Evolutionary conservation across 768 basidiomycete species (phyloP), one percentile per base, ranked within the genome.

Genomic region (Podaxis mareebaensis): DNA sequence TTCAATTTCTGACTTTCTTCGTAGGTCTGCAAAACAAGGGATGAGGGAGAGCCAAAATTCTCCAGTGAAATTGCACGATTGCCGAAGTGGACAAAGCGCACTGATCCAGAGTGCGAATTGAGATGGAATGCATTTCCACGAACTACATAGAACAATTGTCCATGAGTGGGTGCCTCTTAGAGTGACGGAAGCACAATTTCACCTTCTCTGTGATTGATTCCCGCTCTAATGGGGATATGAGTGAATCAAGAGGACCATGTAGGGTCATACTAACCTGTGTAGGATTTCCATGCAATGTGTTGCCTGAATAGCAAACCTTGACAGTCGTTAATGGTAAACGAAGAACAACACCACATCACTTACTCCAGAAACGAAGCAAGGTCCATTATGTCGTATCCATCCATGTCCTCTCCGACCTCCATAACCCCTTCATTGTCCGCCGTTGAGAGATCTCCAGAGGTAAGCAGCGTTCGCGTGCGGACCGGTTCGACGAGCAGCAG

Each of bases 111-210:
- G 72, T 89, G 85, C 1, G 86, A 80, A 67, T 89, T 90, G 33
- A 89, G 77, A 72, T 91, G 89, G 71, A 90, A 91, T 1, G 89
- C 89, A 69, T 91, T 91, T 17, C 89, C 88, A 24, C 89, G 85
- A 33, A 91, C 88, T 88, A 62, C 51, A 33, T 33, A 33, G 33
- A 11, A 26, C 11, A 24, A 22, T 24, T 28, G 66, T 26, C 61
- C 53, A 53, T 64, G 13, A 30, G 44, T 40, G 61, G 60, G 58
- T 17, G 24, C 36, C 30, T 36, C 24, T 22, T 42, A 22, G 48
- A 12, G n/a, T n/a, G 36, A 51, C 20, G 13, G 51, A 22, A 55
- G 36, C 30, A 17, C 15, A 33, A 15, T 53, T 64, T 28, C 65
- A 85, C 87, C 84, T 85, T 92, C 90, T 61, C 89, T 81, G 71